Evolutionary conservation across 345 rosid species (phyloP), one percentile per base, ranked within the genome.

Genomic region (Salix arbutifolia): DNA sequence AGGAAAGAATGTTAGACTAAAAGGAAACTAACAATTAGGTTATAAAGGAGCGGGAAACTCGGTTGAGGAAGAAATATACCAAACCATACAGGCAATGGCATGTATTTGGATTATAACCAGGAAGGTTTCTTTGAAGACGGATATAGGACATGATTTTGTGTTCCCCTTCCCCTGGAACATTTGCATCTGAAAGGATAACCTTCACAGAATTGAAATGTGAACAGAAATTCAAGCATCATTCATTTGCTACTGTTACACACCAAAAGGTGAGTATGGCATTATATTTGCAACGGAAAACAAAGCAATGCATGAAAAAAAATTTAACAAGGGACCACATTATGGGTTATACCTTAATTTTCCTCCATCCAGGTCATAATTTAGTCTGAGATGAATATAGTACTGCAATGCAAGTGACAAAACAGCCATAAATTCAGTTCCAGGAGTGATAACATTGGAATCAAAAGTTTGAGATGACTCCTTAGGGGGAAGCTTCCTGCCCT

Each of bases 91-190:
- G 82, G 87, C 98, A 96, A 85, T 93, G 99, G 26, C 85, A 87
- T 60, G 97, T 92, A 76, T 96, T 94, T 80, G 98, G 94, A 86
- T 96, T 84, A 82, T 84, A 88, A 84, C 94, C 97, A 78, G 95
- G 90, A 86, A 90, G 94, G 78, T 91, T 92, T 81, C 94, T 91
- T 85, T 94, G 98, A 61, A 90, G 92, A 79, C 97, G 95, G 37
- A 96, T 83, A 74, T 89, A 96, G 3, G 97, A 94, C 90, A 96
- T 92, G 77, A 94, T 83, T 84, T 96, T 94, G 85, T 94, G 99
- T 79, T 96, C 99, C 78, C 99, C 99, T 85, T 96, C 98, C 67
- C 99, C 98, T 61, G 99, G 99, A 86, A 92, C 97, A 88, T 94
- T 96, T 70, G 98, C 97, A 91, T 96, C 98, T 25, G 98, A 96